Evolutionary conservation across 306 rosid genomes (phyloP).

Genomic region (Benincasa hispida): DNA sequence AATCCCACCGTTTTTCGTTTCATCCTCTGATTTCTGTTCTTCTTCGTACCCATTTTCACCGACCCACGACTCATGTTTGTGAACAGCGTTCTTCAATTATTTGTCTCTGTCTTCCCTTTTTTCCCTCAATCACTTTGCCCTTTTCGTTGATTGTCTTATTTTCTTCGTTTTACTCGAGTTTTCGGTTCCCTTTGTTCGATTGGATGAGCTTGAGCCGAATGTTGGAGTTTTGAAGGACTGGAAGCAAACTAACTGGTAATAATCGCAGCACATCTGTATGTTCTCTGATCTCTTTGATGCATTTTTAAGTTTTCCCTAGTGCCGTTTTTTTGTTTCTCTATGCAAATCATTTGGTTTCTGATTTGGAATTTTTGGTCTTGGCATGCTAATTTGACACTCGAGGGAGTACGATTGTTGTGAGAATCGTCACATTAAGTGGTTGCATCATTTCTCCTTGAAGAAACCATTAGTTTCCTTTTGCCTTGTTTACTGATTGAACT

Average conservation of each 20-base stretch:
- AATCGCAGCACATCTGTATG: background rate
- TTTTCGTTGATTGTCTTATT: background rate
- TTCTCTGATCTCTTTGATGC: background rate
- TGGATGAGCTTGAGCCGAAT: background rate
- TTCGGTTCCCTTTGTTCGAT: background rate
- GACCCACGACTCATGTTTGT: background rate
- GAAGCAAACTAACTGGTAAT: background rate
- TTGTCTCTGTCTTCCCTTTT: background rate
- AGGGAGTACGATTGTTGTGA: background rate
- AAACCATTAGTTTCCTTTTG: background rate
- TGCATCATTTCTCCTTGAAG: background rate
- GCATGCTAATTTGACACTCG: background rate
- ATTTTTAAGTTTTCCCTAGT: background rate
- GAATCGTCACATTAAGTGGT: background rate
- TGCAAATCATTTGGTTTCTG: background rate
- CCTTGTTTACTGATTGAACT: background rate
- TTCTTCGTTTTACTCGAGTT: background rate
- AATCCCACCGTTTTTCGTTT: background rate
- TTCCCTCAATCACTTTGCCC: background rate
- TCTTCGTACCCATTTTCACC: background rate
- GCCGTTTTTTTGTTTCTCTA: background rate
- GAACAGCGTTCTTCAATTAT: constrained; percentile 1
- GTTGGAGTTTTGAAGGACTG: background rate
- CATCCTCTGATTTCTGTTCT: background rate
- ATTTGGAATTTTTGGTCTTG: background rate